These are phyloP conservation scores for Furcasterigmium sp. DNA, from an alignment of 2,329 filamentous ascomycete genomes.

Conservation along the genomic window DNA sequence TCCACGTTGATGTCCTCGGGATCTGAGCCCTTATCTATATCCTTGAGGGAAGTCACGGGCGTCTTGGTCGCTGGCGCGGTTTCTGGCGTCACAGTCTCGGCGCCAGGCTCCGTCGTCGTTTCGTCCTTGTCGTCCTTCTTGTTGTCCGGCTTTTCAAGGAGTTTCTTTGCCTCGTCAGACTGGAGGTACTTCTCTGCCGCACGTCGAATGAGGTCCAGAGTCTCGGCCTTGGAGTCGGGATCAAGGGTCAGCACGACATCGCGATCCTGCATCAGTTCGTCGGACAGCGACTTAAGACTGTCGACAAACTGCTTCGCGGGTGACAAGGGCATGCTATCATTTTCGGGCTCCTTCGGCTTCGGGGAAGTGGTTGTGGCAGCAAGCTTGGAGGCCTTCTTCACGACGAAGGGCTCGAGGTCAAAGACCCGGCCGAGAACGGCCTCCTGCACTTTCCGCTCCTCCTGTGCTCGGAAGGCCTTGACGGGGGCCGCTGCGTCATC, in stretches of 20 bases:
- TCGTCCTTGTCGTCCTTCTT: neutral
- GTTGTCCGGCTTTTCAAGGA: neutral
- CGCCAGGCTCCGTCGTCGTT: neutral
- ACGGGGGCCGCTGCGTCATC: conserved; percentile 28
- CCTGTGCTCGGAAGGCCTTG: conserved; percentile 41
- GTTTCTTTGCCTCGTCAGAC: conserved; percentile 22
- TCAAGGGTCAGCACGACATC: conserved; percentile 13
- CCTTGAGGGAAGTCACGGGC: neutral
- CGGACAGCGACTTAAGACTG: conserved; percentile 32
- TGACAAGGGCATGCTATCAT: neutral
- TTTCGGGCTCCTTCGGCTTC: neutral
- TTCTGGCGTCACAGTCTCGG: neutral
- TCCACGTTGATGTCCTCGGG: conserved; percentile 48
- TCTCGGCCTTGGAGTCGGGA: conserved; percentile 35
- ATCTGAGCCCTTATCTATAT: conserved; percentile 6
- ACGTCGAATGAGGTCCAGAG: conserved; percentile 43
- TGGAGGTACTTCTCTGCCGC: conserved; percentile 47
- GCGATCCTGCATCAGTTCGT: conserved; percentile 30
- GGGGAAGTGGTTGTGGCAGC: neutral
- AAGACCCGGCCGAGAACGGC: conserved; percentile 47
- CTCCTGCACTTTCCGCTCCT: conserved; percentile 52
- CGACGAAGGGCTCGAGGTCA: conserved; percentile 36
- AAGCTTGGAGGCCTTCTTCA: conserved; percentile 23
- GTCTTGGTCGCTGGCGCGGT: neutral
- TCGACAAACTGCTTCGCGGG: conserved; percentile 27